These are phyloP conservation scores for Collybia nuda DNA, from an alignment of 768 basidiomycete species.

Conservation along the genomic window DNA sequence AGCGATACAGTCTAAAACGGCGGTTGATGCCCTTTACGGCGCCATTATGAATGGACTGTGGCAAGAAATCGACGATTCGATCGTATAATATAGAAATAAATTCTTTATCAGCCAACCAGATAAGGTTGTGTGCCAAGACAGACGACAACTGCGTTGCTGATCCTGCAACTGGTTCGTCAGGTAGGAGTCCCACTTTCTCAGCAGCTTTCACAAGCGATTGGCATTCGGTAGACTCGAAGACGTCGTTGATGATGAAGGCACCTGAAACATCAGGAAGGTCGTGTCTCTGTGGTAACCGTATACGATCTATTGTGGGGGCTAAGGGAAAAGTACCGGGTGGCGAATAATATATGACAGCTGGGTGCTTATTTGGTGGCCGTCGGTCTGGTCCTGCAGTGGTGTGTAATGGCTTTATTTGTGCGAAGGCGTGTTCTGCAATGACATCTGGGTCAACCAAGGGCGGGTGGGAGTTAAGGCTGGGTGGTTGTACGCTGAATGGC, in stretches of 20 bases:
- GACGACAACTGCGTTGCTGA: conserved; percentile 43
- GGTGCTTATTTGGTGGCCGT: conserved; percentile 52
- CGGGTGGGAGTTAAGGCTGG: conserved; percentile 7
- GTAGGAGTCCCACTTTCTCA: conserved; percentile 45
- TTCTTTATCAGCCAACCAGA: conserved; percentile 49
- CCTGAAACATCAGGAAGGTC: conserved; percentile 45
- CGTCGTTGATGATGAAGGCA: conserved; percentile 47
- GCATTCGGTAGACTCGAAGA: conserved; percentile 45
- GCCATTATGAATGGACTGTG: conserved; percentile 38
- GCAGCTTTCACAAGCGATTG: conserved; percentile 42
- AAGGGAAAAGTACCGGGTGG: conserved; percentile 31
- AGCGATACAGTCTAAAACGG: conserved; percentile 51
- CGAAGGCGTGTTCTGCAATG: conserved; percentile 14
- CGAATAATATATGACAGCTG: conserved; percentile 49
- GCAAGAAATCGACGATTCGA: conserved; percentile 41
- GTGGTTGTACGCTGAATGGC: conserved; percentile 27
- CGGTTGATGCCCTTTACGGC: conserved; percentile 47
- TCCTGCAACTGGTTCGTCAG: conserved; percentile 49
- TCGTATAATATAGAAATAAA: conserved; percentile 41
- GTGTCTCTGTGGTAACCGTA: conserved; percentile 27
- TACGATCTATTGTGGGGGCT: conserved; percentile 18
- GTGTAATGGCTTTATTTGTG: conserved; percentile 26
- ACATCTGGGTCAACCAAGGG: conserved; percentile 9
- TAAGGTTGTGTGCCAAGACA: conserved; percentile 48
- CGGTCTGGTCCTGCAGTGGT: conserved; percentile 45